Percentiles rank a stretch among this genome's conserved stretches.
Conservation (phyloP, 2,329 filamentous ascomycete genomes). For the Hymenoscyphus fructigenus region DNA sequence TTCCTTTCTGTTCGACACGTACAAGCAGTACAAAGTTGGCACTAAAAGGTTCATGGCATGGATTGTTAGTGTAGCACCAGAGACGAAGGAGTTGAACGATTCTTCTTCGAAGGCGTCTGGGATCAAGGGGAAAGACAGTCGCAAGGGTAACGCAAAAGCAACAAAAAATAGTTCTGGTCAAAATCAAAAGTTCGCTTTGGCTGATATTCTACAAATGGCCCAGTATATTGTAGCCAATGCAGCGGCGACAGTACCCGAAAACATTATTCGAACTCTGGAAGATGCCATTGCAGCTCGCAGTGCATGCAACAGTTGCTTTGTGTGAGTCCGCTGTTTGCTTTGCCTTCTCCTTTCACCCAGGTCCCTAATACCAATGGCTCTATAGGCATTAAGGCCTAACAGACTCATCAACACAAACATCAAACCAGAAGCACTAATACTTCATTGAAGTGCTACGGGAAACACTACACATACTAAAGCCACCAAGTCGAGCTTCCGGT, state of each 20-base stretch:
- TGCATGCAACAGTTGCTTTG: slow-evolving; percentile 1
- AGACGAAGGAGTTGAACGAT: not conserved
- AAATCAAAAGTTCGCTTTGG: not conserved
- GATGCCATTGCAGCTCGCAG: slow-evolving; percentile 4
- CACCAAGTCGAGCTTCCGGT: no score
- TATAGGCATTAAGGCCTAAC: no score
- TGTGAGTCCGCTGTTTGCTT: not conserved
- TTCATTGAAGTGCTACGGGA: no score
- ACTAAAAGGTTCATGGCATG: slow-evolving; percentile 7
- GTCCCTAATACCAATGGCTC: not conserved
- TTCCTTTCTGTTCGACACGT: not conserved
- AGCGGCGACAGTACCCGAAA: not conserved
- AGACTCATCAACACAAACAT: no score
- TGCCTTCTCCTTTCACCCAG: not conserved
- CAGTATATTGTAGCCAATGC: not conserved
- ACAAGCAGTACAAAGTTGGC: slow-evolving; percentile 9
- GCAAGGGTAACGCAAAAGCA: no score
- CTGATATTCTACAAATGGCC: not conserved
- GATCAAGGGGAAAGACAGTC: slow-evolving; percentile 4
- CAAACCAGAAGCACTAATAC: no score
- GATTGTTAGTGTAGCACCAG: not conserved
- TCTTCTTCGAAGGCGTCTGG: not conserved
- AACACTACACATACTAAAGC: no score
- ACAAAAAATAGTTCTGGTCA: no score
- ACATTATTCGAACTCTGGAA: slow-evolving; percentile 5